Evolutionary conservation across 2,329 filamentous ascomycete species (phyloP).

Genomic region (Fusarium illudens): DNA sequence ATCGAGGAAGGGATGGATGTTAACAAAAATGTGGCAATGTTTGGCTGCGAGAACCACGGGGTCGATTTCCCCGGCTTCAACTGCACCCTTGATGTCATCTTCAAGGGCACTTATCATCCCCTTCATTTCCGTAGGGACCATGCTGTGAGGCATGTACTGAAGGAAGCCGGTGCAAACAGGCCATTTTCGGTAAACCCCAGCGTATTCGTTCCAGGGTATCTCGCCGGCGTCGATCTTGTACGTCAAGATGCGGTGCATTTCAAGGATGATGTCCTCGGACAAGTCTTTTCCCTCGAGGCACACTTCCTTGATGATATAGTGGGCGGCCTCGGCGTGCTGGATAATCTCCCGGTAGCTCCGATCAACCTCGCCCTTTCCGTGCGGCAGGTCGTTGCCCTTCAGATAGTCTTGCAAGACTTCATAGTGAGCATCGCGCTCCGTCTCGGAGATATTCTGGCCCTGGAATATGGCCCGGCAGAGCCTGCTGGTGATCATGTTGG

Average conservation of each 20-base stretch:
- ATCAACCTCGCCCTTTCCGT: background rate
- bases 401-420: background rate
- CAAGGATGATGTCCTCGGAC: slow-evolving; percentile 32
- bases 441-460: too few relatives aligned
- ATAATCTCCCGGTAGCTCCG: slow-evolving; percentile 9
- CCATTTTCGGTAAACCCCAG: slow-evolving; percentile 39
- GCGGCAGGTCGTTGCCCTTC: background rate
- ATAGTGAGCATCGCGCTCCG: too few relatives aligned
- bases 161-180: slow-evolving; percentile 22
- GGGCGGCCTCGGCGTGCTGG: slow-evolving; percentile 17
- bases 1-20: slow-evolving; percentile 49
- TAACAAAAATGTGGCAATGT: slow-evolving; percentile 44
- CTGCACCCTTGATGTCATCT: slow-evolving; percentile 30
- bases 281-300: slow-evolving; percentile 14
- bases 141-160: background rate
- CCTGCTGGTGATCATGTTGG: background rate
- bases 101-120: slow-evolving; percentile 30
- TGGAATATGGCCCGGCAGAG: too few relatives aligned
- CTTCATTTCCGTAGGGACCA: slow-evolving; percentile 39
- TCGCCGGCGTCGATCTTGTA: background rate
- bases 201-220: slow-evolving; percentile 9
- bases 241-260: slow-evolving; percentile 39
- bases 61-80: slow-evolving; percentile 10
- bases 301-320: slow-evolving; percentile 24
- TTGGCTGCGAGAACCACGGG: slow-evolving; percentile 40